A percentile compares a stretch with the other conserved stretches of the same genome.
Conservation (phyloP, 257 asterid species). For the Solanum neorickii region DNA sequence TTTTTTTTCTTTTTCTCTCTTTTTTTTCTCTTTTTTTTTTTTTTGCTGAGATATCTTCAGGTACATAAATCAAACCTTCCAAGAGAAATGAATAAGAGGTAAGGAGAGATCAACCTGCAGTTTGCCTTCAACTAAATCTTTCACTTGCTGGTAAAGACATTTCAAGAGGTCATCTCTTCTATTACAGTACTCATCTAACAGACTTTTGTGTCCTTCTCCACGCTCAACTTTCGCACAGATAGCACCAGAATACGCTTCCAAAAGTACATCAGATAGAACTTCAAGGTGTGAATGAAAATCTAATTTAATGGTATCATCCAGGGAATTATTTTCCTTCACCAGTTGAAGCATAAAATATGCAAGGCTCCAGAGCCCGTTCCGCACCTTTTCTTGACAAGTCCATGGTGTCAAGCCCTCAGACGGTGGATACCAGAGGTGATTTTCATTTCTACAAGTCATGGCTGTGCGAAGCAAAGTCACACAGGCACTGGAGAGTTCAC, state of each 20-base stretch:
- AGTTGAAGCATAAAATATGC: conserved; percentile 73
- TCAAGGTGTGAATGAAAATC: conserved; percentile 57
- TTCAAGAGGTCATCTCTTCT: conserved; percentile 74
- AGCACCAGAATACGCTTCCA: conserved; percentile 77
- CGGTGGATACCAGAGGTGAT: conserved; percentile 83
- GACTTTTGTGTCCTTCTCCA: conserved; percentile 56
- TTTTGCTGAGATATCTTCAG: neutral
- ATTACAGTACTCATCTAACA: conserved; percentile 65
- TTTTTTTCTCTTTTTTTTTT: neutral
- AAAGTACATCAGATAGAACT: conserved; percentile 63
- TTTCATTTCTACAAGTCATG: conserved; percentile 55
- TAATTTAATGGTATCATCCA: conserved; percentile 42
- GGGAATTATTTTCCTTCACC: conserved; percentile 39
- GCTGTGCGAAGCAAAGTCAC: conserved; percentile 57
- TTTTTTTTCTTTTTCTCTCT: neutral
- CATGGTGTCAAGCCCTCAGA: conserved; percentile 85
- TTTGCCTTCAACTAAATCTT: conserved; percentile 31
- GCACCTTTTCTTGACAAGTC: conserved; percentile 61
- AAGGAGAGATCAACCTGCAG: conserved; percentile 31
- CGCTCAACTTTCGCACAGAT: conserved; percentile 73
- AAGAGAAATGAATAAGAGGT: neutral
- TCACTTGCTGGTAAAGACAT: conserved; percentile 67
- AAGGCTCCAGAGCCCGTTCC: conserved; percentile 71
- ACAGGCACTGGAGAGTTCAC: conserved; percentile 81
- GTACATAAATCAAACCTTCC: neutral